A percentile compares a stretch with the other conserved stretches of the same genome.
Conservation (phyloP, 73 alveolate genomes). For the Urostyla sp. region DNA sequence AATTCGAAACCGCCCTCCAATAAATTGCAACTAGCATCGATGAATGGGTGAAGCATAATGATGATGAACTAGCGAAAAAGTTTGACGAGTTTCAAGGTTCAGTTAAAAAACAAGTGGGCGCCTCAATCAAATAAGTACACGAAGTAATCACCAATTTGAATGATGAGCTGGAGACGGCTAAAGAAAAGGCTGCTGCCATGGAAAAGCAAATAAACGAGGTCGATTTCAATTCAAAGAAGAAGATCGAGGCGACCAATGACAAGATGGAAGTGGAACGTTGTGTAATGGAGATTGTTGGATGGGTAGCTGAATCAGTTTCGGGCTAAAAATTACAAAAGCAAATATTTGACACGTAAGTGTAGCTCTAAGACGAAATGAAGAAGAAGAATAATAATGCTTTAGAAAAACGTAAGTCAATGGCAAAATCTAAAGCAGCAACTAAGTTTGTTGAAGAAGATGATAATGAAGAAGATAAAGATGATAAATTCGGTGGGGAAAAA, state of each 20-base stretch:
- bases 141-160: conserved; percentile 18
- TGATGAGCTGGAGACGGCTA: conserved; percentile 47
- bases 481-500: not conserved
- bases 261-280: conserved; percentile 46
- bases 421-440: not conserved
- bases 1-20: conserved; percentile 50
- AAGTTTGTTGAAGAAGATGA: not conserved
- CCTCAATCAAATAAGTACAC: conserved; percentile 22
- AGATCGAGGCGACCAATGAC: conserved; percentile 35
- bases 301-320: conserved; percentile 57
- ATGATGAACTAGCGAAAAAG: conserved; percentile 44
- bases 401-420: not conserved
- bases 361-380: not conserved
- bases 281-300: conserved; percentile 66
- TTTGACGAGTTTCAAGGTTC: conserved; percentile 51
- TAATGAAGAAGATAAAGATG: not conserved
- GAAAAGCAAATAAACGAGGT: conserved; percentile 43
- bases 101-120: conserved; percentile 45
- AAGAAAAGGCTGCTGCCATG: conserved; percentile 47
- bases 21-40: conserved; percentile 54
- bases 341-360: not conserved
- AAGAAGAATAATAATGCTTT: not conserved
- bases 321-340: not conserved
- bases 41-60: conserved; percentile 1
- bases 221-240: conserved; percentile 46